These are phyloP conservation scores for Entelexis paramagnoliae DNA, from an alignment of 1,139 yeast genomes.

Conservation along the genomic window DNA sequence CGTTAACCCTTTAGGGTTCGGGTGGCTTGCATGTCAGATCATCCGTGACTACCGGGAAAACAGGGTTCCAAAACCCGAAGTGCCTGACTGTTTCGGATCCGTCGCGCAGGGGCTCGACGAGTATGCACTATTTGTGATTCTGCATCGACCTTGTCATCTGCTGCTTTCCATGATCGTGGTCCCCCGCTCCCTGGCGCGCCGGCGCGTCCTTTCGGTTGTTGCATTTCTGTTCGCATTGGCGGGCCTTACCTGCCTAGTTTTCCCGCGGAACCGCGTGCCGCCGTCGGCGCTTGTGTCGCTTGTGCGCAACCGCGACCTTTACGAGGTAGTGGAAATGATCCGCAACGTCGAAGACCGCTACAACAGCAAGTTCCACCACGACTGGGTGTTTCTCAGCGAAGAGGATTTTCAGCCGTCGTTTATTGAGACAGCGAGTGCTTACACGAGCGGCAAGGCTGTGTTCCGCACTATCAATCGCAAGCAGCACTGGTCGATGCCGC, in stretches of 20 bases:
- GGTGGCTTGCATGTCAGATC: not conserved
- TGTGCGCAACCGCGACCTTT: slow-evolving; percentile 26
- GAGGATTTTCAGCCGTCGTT: slow-evolving; percentile 60
- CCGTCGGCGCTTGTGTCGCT: slow-evolving; percentile 16
- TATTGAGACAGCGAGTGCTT: slow-evolving; percentile 39
- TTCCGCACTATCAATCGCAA: slow-evolving; percentile 54
- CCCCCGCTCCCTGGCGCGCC: not conserved
- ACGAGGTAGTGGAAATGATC: slow-evolving; percentile 41
- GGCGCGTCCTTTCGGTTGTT: not conserved
- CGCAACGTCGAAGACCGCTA: slow-evolving; percentile 67
- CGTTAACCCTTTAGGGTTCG: not conserved
- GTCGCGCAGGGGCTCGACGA: too few relatives aligned
- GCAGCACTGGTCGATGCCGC: slow-evolving; percentile 50
- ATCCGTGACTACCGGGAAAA: not conserved
- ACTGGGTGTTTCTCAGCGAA: slow-evolving; percentile 79
- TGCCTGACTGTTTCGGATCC: too few relatives aligned
- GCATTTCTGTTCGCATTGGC: not conserved
- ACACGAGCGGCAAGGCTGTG: slow-evolving; percentile 49
- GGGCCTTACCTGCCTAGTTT: not conserved
- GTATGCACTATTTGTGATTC: not conserved
- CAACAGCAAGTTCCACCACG: slow-evolving; percentile 83
- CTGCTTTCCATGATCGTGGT: not conserved
- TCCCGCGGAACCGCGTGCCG: not conserved
- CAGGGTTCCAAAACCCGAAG: too few relatives aligned
- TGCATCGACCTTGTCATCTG: not conserved